These are phyloP conservation scores for Syncephalastrum sp. DNA, from an alignment of 371 early-diverging fungal genomes.

Conservation along the genomic window DNA sequence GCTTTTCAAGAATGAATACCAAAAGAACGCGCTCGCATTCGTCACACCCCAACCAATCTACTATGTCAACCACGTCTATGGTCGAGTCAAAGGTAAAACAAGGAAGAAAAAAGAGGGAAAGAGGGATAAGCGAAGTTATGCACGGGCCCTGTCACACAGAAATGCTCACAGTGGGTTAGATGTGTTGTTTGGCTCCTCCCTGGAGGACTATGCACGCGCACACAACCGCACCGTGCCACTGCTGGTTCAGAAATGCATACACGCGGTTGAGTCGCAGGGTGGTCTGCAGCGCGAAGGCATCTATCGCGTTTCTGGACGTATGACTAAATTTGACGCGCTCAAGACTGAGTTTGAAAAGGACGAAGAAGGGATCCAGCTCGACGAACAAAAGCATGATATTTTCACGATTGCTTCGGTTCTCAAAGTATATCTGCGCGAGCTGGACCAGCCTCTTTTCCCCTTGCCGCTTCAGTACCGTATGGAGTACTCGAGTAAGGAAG, in stretches of 20 bases:
- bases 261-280: slow-evolving; percentile 61
- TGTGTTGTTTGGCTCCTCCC: slow-evolving; percentile 56
- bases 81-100: slow-evolving; percentile 30
- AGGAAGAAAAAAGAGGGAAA: too few relatives aligned
- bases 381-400: slow-evolving; percentile 44
- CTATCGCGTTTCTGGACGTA: slow-evolving; percentile 66
- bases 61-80: slow-evolving; percentile 51
- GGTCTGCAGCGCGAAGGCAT: slow-evolving; percentile 71
- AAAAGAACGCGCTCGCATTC: slow-evolving; percentile 1
- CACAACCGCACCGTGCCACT: slow-evolving; percentile 49
- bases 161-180: slow-evolving; percentile 21
- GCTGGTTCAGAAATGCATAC: slow-evolving; percentile 51
- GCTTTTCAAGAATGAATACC: slow-evolving; percentile 17
- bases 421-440: slow-evolving; percentile 63
- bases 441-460: slow-evolving; percentile 62
- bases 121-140: not conserved
- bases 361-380: slow-evolving; percentile 45
- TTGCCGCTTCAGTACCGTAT: slow-evolving; percentile 49
- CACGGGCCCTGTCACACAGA: not conserved
- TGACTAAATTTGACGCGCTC: slow-evolving; percentile 62
- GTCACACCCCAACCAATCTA: slow-evolving; percentile 39
- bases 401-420: slow-evolving; percentile 61
- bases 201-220: slow-evolving; percentile 42
- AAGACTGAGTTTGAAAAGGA: slow-evolving; percentile 56
- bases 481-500: slow-evolving; percentile 57